These are phyloP conservation scores for Coniochaeta ligniaria DNA, from an alignment of 2,329 filamentous ascomycete species.

Conservation along the genomic window DNA sequence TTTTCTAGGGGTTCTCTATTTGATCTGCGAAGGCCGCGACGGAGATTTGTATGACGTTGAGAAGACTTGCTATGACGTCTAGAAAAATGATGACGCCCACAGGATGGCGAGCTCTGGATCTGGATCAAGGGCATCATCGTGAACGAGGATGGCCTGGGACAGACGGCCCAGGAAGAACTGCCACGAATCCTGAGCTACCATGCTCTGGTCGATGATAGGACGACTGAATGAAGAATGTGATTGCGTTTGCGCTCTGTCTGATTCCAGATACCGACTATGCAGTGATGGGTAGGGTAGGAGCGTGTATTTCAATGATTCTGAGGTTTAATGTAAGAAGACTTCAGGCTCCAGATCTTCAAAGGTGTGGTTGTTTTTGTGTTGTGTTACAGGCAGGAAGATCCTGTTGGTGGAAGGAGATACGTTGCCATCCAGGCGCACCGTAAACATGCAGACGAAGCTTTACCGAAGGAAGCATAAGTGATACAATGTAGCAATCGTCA, in stretches of 20 bases:
- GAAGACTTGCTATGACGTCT: neutral
- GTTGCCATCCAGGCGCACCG: no score
- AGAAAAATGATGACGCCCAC: neutral
- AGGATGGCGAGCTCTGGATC: neutral
- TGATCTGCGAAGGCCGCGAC: neutral
- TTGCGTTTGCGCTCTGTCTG: neutral
- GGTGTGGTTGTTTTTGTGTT: neutral
- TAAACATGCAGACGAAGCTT: no score
- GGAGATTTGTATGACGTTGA: neutral
- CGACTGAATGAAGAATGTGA: neutral
- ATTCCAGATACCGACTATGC: neutral
- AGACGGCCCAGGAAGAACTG: neutral
- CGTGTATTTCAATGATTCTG: neutral
- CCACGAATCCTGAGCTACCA: neutral
- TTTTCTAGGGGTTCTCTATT: neutral
- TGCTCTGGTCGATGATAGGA: neutral
- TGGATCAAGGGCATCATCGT: neutral
- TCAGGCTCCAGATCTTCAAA: neutral
- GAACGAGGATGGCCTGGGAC: neutral
- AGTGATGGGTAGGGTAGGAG: neutral
- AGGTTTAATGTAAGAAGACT: neutral
- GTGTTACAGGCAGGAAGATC: no score
- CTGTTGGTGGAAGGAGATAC: no score
- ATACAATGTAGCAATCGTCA: no score
- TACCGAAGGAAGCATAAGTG: no score